Evolutionary conservation across 1,284 basidiomycete species (phyloP).

Genomic region (Cryptococcus deneoformans): DNA sequence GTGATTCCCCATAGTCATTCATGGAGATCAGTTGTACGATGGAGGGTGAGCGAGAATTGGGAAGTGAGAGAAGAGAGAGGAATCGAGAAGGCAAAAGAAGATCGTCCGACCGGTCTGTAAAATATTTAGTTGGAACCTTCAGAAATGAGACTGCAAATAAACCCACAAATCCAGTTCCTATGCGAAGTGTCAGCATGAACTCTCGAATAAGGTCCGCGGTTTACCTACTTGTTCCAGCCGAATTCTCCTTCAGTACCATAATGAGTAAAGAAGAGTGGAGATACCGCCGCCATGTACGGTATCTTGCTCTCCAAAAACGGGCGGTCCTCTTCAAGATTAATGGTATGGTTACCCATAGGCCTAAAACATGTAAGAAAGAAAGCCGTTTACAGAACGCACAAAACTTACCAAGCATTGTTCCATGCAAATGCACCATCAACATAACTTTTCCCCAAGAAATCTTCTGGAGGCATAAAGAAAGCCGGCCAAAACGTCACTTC

Average conservation of each 20-base stretch:
- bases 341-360: constrained; percentile 32
- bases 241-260: constrained; percentile 46
- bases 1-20: constrained; percentile 51
- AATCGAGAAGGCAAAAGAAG: constrained; percentile 45
- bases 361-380: constrained; percentile 16
- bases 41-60: constrained; percentile 6
- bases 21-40: constrained; percentile 47
- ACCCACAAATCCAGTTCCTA: not conserved
- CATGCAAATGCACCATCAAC: constrained; percentile 46
- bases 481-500: constrained; percentile 46
- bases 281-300: constrained; percentile 61
- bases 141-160: not conserved
- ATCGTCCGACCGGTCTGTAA: constrained; percentile 47
- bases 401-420: constrained; percentile 48
- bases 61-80: constrained; percentile 14
- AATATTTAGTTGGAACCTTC: not conserved
- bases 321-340: constrained; percentile 30
- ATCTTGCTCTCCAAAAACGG: constrained; percentile 32
- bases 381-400: not conserved
- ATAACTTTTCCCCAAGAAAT: constrained; percentile 26
- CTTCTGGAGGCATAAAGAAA: constrained; percentile 41
- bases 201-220: constrained; percentile 41
- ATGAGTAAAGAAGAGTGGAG: constrained; percentile 61
- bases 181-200: not conserved
- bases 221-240: constrained; percentile 47